Base-by-base conservation (phyloP, 2,329 filamentous ascomycete species). In the Aspergillus caelatus region DNA sequence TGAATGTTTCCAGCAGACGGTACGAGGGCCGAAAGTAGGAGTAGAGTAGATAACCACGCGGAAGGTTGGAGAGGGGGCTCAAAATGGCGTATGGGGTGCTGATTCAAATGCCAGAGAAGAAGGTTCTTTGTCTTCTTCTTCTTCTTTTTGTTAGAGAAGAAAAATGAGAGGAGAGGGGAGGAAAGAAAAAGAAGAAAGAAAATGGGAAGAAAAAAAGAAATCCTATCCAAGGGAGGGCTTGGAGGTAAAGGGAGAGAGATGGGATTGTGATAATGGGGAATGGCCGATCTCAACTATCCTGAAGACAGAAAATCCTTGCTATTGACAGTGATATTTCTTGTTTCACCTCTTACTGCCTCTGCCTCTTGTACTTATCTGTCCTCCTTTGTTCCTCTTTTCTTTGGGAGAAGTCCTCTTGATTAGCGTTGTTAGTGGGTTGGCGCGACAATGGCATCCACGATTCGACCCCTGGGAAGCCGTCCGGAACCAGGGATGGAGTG, bases 401-500 rank as follows among this genome's bases (percentile, higher is more conserved):
- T 43, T 21, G 39, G 46, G 23, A 50, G 48, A 43, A 21, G 21
- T 41, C 52, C 34, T 60, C 59, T 61, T 45, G 39, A 41, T 36
- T 60, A 53, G 57, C 34, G 50, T 61, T 46, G 55, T 48, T 52
- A 39, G 62, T 66, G 62, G 64, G 58, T 48, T 64, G 59, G 64
- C 52, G 53, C 50, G 60, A 66, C 45, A 30, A 60, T 54, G 60
- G 64, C 64, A 67, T 64, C 62, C 58, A 61, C 59, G 61, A 63
- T 67, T 68, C 19, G n/a, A 58, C 68, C 69, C 69, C 67, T 70
- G 67, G 69, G 60, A 68, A 69, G 61, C 62, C 62, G 62, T 63
- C 65, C 65, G 58, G 63, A 65, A 66, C 63, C 61, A 66, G 64
- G 48, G 61, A 63, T 62, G 32, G 14, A 45, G 52, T 39, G n/a